These are phyloP conservation scores for Aeminium ludgeri DNA, from an alignment of 495 filamentous ascomycete genomes.

Conservation along the genomic window DNA sequence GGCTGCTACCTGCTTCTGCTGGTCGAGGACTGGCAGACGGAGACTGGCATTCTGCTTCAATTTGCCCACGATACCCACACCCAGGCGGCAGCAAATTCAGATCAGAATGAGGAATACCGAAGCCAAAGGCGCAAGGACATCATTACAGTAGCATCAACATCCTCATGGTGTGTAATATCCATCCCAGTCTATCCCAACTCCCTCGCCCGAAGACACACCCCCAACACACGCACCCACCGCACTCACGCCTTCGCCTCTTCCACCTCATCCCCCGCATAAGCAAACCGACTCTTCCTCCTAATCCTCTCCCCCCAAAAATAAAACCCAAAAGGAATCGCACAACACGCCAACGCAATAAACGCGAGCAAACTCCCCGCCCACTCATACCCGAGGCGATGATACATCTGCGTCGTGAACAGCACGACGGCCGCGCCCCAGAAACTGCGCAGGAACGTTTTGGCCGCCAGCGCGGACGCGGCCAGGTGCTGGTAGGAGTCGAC, in stretches of 20 bases:
- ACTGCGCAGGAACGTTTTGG: slow-evolving; percentile 40
- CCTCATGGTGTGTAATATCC: too few relatives aligned
- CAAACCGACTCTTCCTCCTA: slow-evolving; percentile 44
- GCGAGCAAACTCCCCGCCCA: slow-evolving; percentile 26
- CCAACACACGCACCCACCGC: too few relatives aligned
- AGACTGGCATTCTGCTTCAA: too few relatives aligned
- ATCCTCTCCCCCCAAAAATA: slow-evolving; percentile 58
- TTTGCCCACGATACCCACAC: too few relatives aligned
- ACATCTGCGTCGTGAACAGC: slow-evolving; percentile 26
- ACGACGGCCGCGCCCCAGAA: slow-evolving; percentile 47
- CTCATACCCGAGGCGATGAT: slow-evolving; percentile 21
- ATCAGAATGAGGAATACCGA: too few relatives aligned
- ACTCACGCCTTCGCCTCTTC: slow-evolving; percentile 6
- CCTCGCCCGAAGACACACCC: too few relatives aligned
- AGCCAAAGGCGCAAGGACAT: too few relatives aligned
- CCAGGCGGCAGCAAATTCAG: too few relatives aligned
- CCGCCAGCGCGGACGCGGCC: slow-evolving; percentile 52
- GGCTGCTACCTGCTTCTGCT: too few relatives aligned
- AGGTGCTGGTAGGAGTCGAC: slow-evolving; percentile 61
- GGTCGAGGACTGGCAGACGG: too few relatives aligned
- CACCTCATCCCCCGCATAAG: slow-evolving; percentile 40
- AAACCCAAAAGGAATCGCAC: slow-evolving; percentile 27
- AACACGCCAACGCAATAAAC: slow-evolving; percentile 22
- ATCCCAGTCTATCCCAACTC: too few relatives aligned
- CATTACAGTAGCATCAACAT: too few relatives aligned